Conservation (phyloP, 1,139 yeast species). For the Candida freyschussii region DNA sequence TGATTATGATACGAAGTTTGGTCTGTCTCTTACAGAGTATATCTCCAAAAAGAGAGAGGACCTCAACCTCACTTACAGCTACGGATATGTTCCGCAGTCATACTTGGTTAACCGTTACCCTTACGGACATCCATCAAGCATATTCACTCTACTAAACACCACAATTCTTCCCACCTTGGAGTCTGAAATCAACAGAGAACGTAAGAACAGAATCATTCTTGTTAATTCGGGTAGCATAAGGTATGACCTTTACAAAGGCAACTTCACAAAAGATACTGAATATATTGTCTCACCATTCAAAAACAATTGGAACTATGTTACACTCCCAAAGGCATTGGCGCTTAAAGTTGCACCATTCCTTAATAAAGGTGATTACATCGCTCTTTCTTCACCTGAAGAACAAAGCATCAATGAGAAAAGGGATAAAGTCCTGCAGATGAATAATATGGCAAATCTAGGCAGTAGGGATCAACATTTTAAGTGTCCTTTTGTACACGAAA, state of each 20-base stretch:
- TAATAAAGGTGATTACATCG: conserved; percentile 24
- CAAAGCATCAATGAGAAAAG: neutral
- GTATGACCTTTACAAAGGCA: conserved; percentile 83
- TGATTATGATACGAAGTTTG: conserved; percentile 43
- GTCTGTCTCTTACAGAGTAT: conserved; percentile 41
- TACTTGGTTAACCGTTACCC: conserved; percentile 72
- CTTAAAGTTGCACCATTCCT: conserved; percentile 26
- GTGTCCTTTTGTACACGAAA: conserved; percentile 28
- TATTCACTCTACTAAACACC: conserved; percentile 56
- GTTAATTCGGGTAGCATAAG: conserved; percentile 88
- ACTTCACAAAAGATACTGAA: conserved; percentile 75
- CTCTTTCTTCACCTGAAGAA: conserved; percentile 19
- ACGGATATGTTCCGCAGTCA: conserved; percentile 62
- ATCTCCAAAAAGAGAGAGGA: conserved; percentile 43
- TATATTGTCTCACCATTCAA: conserved; percentile 83
- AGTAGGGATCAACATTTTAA: neutral
- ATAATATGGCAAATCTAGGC: conserved; percentile 1
- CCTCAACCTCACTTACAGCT: conserved; percentile 49
- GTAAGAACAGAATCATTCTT: conserved; percentile 51
- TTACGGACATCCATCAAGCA: conserved; percentile 50
- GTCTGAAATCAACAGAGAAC: conserved; percentile 12
- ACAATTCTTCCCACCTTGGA: conserved; percentile 55
- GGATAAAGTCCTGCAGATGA: neutral
- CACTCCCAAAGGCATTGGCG: conserved; percentile 30
- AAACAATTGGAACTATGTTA: conserved; percentile 58